Conservation (phyloP, 495 filamentous ascomycete species). For the Penicillium desertorum region DNA sequence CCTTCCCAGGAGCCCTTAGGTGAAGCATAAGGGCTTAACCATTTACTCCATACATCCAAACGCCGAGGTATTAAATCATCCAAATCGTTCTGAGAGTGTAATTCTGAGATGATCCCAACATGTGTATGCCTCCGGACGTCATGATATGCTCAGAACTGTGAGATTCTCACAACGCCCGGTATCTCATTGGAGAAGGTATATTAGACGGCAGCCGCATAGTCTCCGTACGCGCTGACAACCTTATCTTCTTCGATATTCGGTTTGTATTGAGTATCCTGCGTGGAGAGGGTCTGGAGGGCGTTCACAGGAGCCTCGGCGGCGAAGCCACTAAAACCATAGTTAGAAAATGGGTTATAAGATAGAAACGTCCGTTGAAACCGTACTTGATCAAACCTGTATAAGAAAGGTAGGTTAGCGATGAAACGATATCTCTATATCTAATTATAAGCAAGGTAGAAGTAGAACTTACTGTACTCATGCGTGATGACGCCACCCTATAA, state of each 20-base stretch:
- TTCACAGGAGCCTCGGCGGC: constrained; percentile 68
- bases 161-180: constrained; percentile 8
- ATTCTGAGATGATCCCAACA: not conserved
- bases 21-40: not conserved
- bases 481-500: constrained; percentile 40
- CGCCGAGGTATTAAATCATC: not conserved
- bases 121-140: constrained; percentile 3
- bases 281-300: constrained; percentile 67
- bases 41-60: constrained; percentile 5
- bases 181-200: not conserved
- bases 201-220: constrained; percentile 19
- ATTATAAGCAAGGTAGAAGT: not conserved
- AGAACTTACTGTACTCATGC: constrained; percentile 55
- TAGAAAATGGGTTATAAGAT: constrained; percentile 17
- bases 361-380: not conserved
- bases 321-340: constrained; percentile 60
- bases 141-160: constrained; percentile 14
- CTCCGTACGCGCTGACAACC: constrained; percentile 49
- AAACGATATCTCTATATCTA: not conserved
- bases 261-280: constrained; percentile 60
- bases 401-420: constrained; percentile 17
- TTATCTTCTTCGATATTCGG: constrained; percentile 77
- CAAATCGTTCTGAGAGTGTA: not conserved
- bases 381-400: constrained; percentile 53
- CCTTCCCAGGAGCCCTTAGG: not conserved